These are phyloP conservation scores for Gossypium anomalum DNA, from an alignment of 345 rosid genomes.

Conservation along the genomic window DNA sequence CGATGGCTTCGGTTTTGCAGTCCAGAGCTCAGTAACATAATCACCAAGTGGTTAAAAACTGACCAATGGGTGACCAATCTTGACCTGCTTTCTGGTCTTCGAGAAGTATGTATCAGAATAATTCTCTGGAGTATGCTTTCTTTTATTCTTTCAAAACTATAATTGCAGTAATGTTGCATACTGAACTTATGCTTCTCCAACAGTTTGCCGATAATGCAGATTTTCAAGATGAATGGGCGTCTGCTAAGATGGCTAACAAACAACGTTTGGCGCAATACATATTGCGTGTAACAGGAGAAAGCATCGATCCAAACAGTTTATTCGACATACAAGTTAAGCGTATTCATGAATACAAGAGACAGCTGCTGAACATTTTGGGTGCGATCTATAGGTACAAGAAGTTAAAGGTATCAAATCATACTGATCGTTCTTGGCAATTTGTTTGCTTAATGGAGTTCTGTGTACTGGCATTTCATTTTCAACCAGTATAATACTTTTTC, in stretches of 20 bases:
- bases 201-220: constrained; percentile 76
- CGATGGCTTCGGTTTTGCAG: constrained; percentile 96
- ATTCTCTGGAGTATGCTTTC: neutral
- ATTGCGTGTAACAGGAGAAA: constrained; percentile 69
- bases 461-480: neutral
- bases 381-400: constrained; percentile 82
- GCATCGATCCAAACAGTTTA: constrained; percentile 70
- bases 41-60: constrained; percentile 86
- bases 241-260: constrained; percentile 91
- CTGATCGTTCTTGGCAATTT: neutral
- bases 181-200: constrained; percentile 28
- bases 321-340: constrained; percentile 98
- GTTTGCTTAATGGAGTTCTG: neutral
- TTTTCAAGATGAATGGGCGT: constrained; percentile 83
- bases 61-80: constrained; percentile 87
- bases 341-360: constrained; percentile 97
- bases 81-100: constrained; percentile 81
- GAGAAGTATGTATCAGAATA: constrained; percentile 43
- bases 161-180: constrained; percentile 10
- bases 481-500: neutral
- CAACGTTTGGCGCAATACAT: constrained; percentile 69
- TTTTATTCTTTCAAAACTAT: neutral
- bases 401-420: constrained; percentile 58
- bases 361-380: constrained; percentile 86
- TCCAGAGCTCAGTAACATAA: constrained; percentile 90